phyloP scores from a whole-genome alignment of 495 filamentous ascomycete species.

The Annulohypoxylon stygium region DNA sequence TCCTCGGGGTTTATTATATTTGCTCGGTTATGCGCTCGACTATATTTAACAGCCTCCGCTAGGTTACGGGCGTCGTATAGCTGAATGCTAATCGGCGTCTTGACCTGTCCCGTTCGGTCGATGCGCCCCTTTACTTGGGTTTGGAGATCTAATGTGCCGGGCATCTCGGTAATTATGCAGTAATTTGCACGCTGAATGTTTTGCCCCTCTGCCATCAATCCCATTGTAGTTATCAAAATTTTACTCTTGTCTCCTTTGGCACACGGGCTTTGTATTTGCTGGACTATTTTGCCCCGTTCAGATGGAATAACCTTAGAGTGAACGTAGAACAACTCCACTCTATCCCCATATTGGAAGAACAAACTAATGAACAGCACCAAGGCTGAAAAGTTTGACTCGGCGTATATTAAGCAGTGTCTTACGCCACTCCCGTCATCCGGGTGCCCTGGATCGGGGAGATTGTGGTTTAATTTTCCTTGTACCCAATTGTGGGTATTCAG shows the following conservation, averaged over 20 bases:
- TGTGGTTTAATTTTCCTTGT: too few relatives aligned
- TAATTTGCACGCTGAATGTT: constrained; percentile 33
- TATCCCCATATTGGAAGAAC: background rate
- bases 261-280: background rate
- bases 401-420: constrained; percentile 17
- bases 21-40: background rate
- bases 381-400: background rate
- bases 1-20: too few relatives aligned
- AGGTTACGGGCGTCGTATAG: constrained; percentile 3
- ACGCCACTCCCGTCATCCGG: background rate
- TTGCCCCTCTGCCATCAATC: background rate
- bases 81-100: constrained; percentile 9
- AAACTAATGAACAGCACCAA: constrained; percentile 15
- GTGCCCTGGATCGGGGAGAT: too few relatives aligned
- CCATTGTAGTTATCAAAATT: constrained; percentile 18
- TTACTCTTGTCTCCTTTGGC: background rate
- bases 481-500: too few relatives aligned
- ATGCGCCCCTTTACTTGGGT: constrained; percentile 21
- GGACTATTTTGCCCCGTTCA: background rate
- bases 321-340: constrained; percentile 8
- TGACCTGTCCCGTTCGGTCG: constrained; percentile 11
- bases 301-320: background rate
- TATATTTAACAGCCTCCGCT: constrained; percentile 1
- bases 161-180: constrained; percentile 17
- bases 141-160: background rate